Percentiles rank a stretch among this genome's conserved stretches.
phyloP scores from a whole-genome alignment of 2,329 filamentous ascomycete genomes.

The Plectosphaerella sp. region DNA sequence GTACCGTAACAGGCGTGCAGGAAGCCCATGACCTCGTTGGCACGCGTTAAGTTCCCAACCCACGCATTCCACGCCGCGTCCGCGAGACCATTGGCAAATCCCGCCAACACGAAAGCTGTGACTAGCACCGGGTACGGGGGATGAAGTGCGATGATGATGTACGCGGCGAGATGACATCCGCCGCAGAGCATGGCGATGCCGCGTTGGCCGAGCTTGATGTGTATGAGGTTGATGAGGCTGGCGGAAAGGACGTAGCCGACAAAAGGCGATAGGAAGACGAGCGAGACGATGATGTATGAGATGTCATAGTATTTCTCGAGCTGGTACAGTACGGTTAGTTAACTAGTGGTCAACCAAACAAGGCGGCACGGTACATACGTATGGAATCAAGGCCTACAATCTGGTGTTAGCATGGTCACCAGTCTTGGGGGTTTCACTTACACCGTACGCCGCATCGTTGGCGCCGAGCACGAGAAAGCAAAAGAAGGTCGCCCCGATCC shows the following conservation, averaged over 20 bases:
- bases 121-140: slow-evolving; percentile 66
- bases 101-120: slow-evolving; percentile 60
- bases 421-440: slow-evolving; percentile 25
- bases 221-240: slow-evolving; percentile 50
- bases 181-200: slow-evolving; percentile 62
- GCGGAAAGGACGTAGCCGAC: slow-evolving; percentile 60
- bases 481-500: slow-evolving; percentile 50
- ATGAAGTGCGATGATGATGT: slow-evolving; percentile 58
- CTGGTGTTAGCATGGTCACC: neutral
- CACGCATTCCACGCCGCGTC: slow-evolving; percentile 53
- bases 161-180: slow-evolving; percentile 57
- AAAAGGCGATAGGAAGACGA: slow-evolving; percentile 63
- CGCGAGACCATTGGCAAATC: slow-evolving; percentile 65
- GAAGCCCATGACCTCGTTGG: slow-evolving; percentile 66
- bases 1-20: slow-evolving; percentile 65
- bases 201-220: slow-evolving; percentile 32
- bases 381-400: slow-evolving; percentile 43
- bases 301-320: slow-evolving; percentile 51
- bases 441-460: slow-evolving; percentile 55
- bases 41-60: slow-evolving; percentile 61
- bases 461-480: slow-evolving; percentile 54
- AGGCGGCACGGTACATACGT: slow-evolving; percentile 30
- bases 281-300: slow-evolving; percentile 57
- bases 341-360: neutral
- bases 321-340: slow-evolving; percentile 6